Evolutionary conservation across 352 stramenopile species (phyloP).

Genomic region (Globisporangium iwayamae): DNA sequence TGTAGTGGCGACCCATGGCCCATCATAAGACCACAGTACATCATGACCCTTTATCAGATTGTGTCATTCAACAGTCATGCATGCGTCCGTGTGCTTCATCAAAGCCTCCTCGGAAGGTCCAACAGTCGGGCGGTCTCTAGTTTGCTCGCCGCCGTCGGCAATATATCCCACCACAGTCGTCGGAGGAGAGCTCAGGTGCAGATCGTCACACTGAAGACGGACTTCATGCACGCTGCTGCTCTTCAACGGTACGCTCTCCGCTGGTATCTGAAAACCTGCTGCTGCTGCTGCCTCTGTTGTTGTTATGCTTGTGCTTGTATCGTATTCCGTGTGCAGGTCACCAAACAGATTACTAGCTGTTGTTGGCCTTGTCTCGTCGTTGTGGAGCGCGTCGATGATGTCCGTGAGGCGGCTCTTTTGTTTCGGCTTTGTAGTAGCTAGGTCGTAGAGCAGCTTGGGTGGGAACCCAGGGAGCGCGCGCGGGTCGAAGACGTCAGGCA

Average conservation of each 20-base stretch:
- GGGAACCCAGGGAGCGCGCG: conserved; percentile 48
- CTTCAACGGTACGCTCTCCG: not conserved
- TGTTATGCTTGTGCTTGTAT: not conserved
- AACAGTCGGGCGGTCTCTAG: not conserved
- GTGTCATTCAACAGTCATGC: conserved; percentile 2
- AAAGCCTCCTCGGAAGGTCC: not conserved
- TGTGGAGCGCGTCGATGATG: conserved; percentile 7
- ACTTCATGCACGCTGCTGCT: not conserved
- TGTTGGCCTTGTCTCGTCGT: conserved; percentile 1
- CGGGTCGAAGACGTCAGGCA: conserved; percentile 39
- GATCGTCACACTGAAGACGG: not conserved
- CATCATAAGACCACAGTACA: not conserved
- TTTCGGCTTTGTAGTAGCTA: not conserved
- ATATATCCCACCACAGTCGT: not conserved
- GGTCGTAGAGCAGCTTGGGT: conserved; percentile 11
- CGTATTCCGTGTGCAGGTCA: not conserved
- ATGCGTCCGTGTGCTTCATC: not conserved
- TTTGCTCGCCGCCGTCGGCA: not conserved
- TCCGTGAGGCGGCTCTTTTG: conserved; percentile 1
- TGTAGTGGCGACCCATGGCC: not conserved
- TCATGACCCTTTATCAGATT: not conserved
- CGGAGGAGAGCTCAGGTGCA: not conserved
- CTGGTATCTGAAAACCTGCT: not conserved
- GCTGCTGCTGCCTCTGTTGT: not conserved
- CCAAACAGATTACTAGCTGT: not conserved